phyloP scores from a whole-genome alignment of 495 filamentous ascomycete genomes.

The Penicillium turbatum region DNA sequence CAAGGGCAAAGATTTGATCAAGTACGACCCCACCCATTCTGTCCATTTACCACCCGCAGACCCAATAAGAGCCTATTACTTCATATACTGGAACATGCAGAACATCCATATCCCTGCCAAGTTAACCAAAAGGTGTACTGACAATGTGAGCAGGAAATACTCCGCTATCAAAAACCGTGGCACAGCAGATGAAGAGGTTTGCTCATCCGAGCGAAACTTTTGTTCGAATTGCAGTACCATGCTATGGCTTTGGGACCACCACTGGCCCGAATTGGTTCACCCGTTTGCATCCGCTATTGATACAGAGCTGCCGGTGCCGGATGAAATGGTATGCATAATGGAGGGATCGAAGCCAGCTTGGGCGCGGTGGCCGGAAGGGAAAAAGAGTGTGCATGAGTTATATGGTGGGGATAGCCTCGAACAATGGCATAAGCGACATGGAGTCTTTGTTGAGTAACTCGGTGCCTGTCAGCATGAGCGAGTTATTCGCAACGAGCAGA shows the following conservation, averaged over 20 bases:
- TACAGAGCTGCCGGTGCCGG: constrained; percentile 46
- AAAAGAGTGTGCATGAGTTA: constrained; percentile 42
- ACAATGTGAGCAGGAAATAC: constrained; percentile 43
- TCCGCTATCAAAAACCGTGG: constrained; percentile 48
- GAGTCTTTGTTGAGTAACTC: constrained; percentile 25
- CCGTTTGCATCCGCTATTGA: constrained; percentile 56
- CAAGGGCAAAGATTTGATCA: constrained; percentile 47
- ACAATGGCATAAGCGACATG: constrained; percentile 51
- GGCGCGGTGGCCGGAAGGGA: constrained; percentile 49
- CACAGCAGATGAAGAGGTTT: constrained; percentile 38
- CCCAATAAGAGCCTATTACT: not conserved
- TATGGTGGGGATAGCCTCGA: constrained; percentile 46
- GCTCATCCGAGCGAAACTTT: constrained; percentile 49
- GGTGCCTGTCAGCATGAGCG: no score
- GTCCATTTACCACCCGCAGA: not conserved
- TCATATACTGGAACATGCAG: not conserved
- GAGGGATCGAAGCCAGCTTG: constrained; percentile 46
- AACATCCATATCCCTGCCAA: not conserved
- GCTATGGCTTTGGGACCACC: constrained; percentile 47
- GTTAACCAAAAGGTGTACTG: not conserved
- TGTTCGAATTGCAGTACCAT: constrained; percentile 51
- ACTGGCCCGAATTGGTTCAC: constrained; percentile 54
- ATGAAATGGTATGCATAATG: constrained; percentile 52
- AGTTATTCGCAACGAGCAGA: no score
- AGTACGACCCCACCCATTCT: constrained; percentile 25